Evolutionary conservation across 495 filamentous ascomycete species (phyloP), one percentile per base, ranked within the genome.

Genomic region (Penicillium mononematosum): DNA sequence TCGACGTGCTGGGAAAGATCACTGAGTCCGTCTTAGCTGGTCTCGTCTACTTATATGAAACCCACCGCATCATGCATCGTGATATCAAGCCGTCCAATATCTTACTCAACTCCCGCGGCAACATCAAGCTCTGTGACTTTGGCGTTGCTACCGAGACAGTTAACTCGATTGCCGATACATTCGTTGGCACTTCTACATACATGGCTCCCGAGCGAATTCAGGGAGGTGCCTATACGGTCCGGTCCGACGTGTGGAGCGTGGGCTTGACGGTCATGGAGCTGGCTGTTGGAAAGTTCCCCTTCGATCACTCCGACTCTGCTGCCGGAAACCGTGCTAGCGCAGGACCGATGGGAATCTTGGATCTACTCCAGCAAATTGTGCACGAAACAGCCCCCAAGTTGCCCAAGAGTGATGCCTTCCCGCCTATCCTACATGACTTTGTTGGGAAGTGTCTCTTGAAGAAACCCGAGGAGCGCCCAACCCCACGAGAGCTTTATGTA

Each of bases 81-180:
- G 94, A 98, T 71, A 96, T 98, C 77, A 98, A 98, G 66, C 94
- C 94, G 2, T 98, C 94, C 41, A 98, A 98, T 69, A 88, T 98
- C 49, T 79, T 98, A 36, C 89, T 98, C 68, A 98, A 96, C 77
- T 96, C 92, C 3, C 85, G 86, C 20, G 94, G 94, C 4, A 83
- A 87, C 58, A 98, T 98, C 78, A 98, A 98, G 74, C 83, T 98
- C 6, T 98, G 95, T 73, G 94, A 98, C 69, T 98, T 98, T 70
- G 94, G 94, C 48, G 94, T 98, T 12, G 96, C 92, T 8, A 92
- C 91, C 55, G 94, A 98, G 75, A 84, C 96, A 2, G 89, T 96
- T 63, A 97, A 97, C 72, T 97, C 93, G 11, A 89, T 98, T 53
- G 94, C 94, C 50, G 91, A 97, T 70, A 98, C 94, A 1, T 98